Evolutionary conservation across 2,329 filamentous ascomycete species (phyloP).

Genomic region (Sclerotiophoma versabilis): DNA sequence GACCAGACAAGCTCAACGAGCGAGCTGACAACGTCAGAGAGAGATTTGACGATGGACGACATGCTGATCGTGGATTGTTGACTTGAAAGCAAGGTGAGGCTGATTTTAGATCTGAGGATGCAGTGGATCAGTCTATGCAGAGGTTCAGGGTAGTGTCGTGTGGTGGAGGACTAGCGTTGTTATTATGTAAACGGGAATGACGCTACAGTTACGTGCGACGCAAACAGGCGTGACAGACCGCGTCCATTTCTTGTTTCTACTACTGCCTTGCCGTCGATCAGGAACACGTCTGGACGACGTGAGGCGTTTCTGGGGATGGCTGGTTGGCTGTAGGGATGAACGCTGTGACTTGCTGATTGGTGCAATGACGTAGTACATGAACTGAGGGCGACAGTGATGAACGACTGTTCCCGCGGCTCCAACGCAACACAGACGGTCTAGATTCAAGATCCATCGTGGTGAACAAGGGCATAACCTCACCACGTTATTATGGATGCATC

Average conservation of each 20-base stretch:
- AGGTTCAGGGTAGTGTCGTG: background rate
- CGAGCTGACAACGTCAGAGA: conserved; percentile 42
- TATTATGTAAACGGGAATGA: conserved; percentile 25
- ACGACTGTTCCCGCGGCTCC: background rate
- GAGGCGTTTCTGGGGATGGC: conserved; percentile 17
- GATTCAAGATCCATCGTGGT: too few species aligned
- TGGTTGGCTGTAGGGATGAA: conserved; percentile 28
- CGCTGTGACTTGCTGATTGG: conserved; percentile 17
- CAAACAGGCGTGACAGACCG: background rate
- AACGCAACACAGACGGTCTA: too few species aligned
- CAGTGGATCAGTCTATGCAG: background rate
- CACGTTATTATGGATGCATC: too few species aligned
- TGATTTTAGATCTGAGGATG: background rate
- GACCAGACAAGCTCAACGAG: conserved; percentile 44
- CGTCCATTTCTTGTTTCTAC: conserved; percentile 17
- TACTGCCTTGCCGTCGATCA: conserved; percentile 5
- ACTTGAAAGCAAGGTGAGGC: background rate
- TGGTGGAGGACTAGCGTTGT: conserved; percentile 6
- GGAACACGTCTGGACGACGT: conserved; percentile 10
- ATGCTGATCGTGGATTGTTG: conserved; percentile 22
- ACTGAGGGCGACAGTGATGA: background rate
- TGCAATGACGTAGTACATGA: conserved; percentile 30
- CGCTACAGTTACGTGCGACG: conserved; percentile 29
- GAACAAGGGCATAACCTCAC: too few species aligned
- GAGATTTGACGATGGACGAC: conserved; percentile 43